These are phyloP conservation scores for Mycena vulgaris DNA, from an alignment of 768 basidiomycete genomes.

Conservation along the genomic window DNA sequence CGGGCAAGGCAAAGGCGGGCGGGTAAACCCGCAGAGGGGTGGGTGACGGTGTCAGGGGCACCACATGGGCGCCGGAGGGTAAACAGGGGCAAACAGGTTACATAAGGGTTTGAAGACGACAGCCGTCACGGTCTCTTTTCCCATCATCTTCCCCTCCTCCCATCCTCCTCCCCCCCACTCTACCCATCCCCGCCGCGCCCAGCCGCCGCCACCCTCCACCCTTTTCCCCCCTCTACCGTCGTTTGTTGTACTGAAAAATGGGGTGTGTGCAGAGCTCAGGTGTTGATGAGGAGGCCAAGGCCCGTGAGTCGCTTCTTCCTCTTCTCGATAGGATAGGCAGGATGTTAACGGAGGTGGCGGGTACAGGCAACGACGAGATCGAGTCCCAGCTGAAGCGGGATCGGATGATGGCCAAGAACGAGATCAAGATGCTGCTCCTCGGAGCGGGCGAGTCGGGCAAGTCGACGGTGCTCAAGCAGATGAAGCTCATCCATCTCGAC, in stretches of 20 bases:
- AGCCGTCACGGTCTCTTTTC: not conserved
- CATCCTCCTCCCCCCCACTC: not conserved
- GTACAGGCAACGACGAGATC: constrained; percentile 95
- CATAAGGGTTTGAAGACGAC: constrained; percentile 1
- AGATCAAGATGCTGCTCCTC: constrained; percentile 96
- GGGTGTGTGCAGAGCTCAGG: constrained; percentile 82
- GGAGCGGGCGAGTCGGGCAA: constrained; percentile 99
- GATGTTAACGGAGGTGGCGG: not conserved
- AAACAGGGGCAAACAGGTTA: constrained; percentile 11
- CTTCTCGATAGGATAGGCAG: not conserved
- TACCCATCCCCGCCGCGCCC: not conserved
- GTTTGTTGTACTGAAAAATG: constrained; percentile 57
- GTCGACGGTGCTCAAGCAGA: constrained; percentile 96
- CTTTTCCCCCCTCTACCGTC: not conserved
- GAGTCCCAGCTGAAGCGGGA: constrained; percentile 94
- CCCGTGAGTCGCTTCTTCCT: constrained; percentile 64
- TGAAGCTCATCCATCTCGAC: constrained; percentile 96
- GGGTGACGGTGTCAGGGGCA: too few relatives aligned
- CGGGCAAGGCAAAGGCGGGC: too few relatives aligned
- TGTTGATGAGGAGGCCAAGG: constrained; percentile 86
- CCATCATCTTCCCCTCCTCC: not conserved
- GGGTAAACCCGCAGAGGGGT: too few relatives aligned
- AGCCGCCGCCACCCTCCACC: not conserved
- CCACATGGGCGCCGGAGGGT: not conserved
- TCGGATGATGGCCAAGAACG: constrained; percentile 90